Evolutionary conservation across 2,329 filamentous ascomycete species (phyloP).

Genomic region (Didymella exigua): DNA sequence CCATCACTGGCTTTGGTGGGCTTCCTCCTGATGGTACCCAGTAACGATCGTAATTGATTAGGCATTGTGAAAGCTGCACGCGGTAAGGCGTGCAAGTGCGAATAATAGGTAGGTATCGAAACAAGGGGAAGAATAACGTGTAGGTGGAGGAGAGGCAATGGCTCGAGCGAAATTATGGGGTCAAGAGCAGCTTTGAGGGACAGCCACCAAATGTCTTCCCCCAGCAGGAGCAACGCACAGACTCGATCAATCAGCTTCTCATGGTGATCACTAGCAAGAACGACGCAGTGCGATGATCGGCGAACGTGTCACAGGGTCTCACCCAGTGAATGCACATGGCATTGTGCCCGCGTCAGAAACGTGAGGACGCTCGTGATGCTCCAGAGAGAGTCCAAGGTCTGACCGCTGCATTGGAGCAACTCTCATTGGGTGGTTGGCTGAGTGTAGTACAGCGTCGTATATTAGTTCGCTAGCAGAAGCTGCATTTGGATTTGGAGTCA

Average conservation of each 20-base stretch:
- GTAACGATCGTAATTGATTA: conserved; percentile 50
- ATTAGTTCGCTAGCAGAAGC: conserved; percentile 20
- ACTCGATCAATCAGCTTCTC: neutral
- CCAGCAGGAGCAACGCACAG: conserved; percentile 1
- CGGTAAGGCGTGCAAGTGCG: conserved; percentile 3
- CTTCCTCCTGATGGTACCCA: conserved; percentile 55
- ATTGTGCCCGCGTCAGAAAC: conserved; percentile 7
- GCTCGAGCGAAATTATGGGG: neutral
- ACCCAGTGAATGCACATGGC: conserved; percentile 15
- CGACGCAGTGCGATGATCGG: conserved; percentile 23
- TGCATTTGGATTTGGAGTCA: conserved; percentile 5
- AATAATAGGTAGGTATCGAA: neutral
- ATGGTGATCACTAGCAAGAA: conserved; percentile 21
- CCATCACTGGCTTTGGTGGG: conserved; percentile 57
- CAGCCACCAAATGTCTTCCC: neutral
- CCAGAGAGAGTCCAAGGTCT: conserved; percentile 9
- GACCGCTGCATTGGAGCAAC: conserved; percentile 10
- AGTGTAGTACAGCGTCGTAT: conserved; percentile 15
- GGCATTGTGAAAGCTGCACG: conserved; percentile 28
- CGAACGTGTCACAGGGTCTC: conserved; percentile 14
- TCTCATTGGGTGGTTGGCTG: conserved; percentile 25
- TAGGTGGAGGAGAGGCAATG: neutral
- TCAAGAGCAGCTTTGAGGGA: conserved; percentile 8
- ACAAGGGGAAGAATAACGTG: neutral
- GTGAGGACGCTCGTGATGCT: conserved; percentile 13